Conservation (phyloP, 169 alveolate species). For the Plasmodium gaboni region DNA sequence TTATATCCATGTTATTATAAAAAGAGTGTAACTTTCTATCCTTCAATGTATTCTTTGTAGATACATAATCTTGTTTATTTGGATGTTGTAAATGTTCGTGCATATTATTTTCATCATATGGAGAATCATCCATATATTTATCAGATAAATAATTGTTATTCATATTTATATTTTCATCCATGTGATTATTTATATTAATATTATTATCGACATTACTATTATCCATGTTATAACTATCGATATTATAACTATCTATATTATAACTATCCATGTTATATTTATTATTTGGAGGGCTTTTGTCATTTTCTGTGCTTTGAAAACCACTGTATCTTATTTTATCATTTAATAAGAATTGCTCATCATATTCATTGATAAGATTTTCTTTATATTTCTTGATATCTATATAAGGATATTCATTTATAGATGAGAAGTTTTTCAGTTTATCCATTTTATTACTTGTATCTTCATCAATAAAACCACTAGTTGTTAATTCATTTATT, state of each 20-base stretch:
- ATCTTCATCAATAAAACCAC: slow-evolving; percentile 13
- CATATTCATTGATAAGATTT: slow-evolving; percentile 4
- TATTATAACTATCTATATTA: not conserved
- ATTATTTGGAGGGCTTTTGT: too few species aligned
- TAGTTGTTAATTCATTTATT: slow-evolving; percentile 3
- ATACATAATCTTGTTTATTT: too few species aligned
- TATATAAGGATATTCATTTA: slow-evolving; percentile 3
- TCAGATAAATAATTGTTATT: too few species aligned
- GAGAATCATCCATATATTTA: too few species aligned
- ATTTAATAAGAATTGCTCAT: slow-evolving; percentile 1
- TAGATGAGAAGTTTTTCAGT: not conserved
- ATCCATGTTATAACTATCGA: not conserved
- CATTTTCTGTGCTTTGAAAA: not conserved
- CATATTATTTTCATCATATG: too few species aligned
- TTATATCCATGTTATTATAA: too few species aligned
- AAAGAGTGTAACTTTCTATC: too few species aligned
- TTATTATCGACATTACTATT: not conserved
- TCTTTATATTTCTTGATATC: slow-evolving; percentile 15
- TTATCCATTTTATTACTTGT: slow-evolving; percentile 10
- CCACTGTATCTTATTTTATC: slow-evolving; percentile 6
- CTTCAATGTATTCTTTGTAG: too few species aligned
- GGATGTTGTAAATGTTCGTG: too few species aligned
- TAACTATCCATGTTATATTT: too few species aligned
- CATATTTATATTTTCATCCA: too few species aligned
- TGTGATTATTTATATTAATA: too few species aligned